Evolutionary conservation across 179 eudicot genomes (phyloP).

Genomic region (Actinidia chinensis): DNA sequence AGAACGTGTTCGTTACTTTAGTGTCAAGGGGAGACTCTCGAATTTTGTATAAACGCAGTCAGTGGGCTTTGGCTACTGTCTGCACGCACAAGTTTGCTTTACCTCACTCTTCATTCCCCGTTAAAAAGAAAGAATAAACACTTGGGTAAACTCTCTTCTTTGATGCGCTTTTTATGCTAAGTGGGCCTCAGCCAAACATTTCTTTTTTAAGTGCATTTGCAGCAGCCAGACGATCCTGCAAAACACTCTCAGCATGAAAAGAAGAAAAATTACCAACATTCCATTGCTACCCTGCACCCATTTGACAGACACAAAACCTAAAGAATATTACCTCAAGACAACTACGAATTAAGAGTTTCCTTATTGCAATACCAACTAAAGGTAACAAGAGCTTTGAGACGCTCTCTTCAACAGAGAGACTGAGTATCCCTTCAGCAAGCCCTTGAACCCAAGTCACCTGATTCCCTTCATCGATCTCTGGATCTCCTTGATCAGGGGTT

Average conservation of each 20-base stretch:
- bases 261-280: slow-evolving; percentile 3
- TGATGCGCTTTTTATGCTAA: slow-evolving; percentile 82
- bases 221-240: slow-evolving; percentile 90
- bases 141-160: slow-evolving; percentile 66
- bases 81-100: slow-evolving; percentile 19
- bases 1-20: slow-evolving; percentile 33
- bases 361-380: slow-evolving; percentile 83
- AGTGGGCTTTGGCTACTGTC: slow-evolving; percentile 59
- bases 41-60: slow-evolving; percentile 38
- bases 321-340: slow-evolving; percentile 68
- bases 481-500: slow-evolving; percentile 53
- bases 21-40: slow-evolving; percentile 28
- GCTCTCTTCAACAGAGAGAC: slow-evolving; percentile 87
- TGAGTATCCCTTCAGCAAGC: slow-evolving; percentile 86
- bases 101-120: slow-evolving; percentile 41
- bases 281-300: not conserved
- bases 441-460: slow-evolving; percentile 98
- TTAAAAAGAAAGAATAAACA: slow-evolving; percentile 35
- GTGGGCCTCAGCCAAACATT: slow-evolving; percentile 99
- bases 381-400: slow-evolving; percentile 82
- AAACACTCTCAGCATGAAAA: slow-evolving; percentile 24
- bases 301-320: not conserved
- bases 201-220: slow-evolving; percentile 92
- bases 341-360: slow-evolving; percentile 73
- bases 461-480: slow-evolving; percentile 89